Base-by-base conservation (phyloP, 176 grass and related monocot species). In the Oryza australiensis region DNA sequence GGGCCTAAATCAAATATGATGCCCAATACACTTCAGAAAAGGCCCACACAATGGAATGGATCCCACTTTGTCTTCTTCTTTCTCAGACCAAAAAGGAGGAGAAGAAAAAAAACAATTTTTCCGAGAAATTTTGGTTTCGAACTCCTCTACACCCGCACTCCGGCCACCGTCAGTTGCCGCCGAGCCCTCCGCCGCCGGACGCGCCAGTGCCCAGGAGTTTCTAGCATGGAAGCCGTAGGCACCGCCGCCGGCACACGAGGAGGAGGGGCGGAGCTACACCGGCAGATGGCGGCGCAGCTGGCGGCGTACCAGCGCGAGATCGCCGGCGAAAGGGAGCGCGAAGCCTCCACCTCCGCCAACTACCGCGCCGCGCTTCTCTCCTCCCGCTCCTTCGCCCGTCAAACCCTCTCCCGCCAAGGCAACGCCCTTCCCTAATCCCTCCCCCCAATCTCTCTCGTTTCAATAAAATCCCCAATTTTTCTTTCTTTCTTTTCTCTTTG, bases 321-420 rank as follows among this genome's bases (percentile, higher is more conserved):
- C 62, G 30, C 73, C 35, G 40, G 35, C 60, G 38, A 14, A 62
- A 60, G 76, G 23, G 86, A 89, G 12, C 71, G 66, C 22, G 16
- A 14, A 12, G 64, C 62, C 32, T 81, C 59, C 43, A 43, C 65
- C 64, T 67, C 79, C 37, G 66, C 59, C 49, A 37, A 80, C 49
- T 85, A 80, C 89, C 70, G 71, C 77, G 83, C 43, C 30, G 82
- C 66, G 24, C 32, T 85, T 24, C 46, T n/a, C 75, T 91, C 83
- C 32, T 65, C 81, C 26, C 62, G 62, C 65, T 82, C 75, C 51
- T 18, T 68, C 75, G 74, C 86, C 41, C 45, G 72, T 3, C 45
- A 74, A 37, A 23, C 9, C 70, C 53, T 87, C 38, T 68, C 74
- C 7, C 64, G 77, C 62, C 77, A 60, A 83, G 91, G 94, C 73